These are phyloP conservation scores for Linum trigynum DNA, from an alignment of 345 rosid species.

Conservation along the genomic window DNA sequence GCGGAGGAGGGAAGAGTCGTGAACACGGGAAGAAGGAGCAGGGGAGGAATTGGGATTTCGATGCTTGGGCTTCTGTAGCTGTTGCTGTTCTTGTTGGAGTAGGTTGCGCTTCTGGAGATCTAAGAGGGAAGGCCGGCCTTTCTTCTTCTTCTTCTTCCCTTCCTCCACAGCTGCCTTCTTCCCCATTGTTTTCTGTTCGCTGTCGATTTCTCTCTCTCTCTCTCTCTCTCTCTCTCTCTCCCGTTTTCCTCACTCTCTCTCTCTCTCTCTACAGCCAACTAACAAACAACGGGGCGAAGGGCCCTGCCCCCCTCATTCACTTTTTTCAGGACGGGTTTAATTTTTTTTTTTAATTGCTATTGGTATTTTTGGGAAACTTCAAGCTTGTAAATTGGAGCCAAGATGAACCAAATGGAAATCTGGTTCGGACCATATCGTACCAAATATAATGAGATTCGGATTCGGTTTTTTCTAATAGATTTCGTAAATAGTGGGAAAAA, in stretches of 20 bases:
- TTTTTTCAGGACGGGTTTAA: background rate
- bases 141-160: conserved; percentile 21
- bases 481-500: too few species aligned
- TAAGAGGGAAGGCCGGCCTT: conserved; percentile 21
- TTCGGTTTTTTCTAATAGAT: too few species aligned
- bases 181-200: background rate
- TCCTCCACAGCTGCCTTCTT: conserved; percentile 7
- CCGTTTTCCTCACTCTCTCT: background rate
- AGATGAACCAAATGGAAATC: too few species aligned
- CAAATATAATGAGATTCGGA: too few species aligned
- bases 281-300: background rate
- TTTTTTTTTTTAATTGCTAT: background rate
- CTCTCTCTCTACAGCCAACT: background rate
- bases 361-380: background rate
- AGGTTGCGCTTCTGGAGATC: conserved; percentile 20
- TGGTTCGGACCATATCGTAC: too few species aligned
- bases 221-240: background rate
- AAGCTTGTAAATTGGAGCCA: background rate
- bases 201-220: background rate
- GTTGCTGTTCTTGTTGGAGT: background rate
- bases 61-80: background rate
- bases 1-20: conserved; percentile 10
- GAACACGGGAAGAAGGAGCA: background rate
- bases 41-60: background rate
- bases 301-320: too few species aligned